Evolutionary conservation across 139 green algal species (phyloP).

Genomic region (Chlorella sp.): DNA sequence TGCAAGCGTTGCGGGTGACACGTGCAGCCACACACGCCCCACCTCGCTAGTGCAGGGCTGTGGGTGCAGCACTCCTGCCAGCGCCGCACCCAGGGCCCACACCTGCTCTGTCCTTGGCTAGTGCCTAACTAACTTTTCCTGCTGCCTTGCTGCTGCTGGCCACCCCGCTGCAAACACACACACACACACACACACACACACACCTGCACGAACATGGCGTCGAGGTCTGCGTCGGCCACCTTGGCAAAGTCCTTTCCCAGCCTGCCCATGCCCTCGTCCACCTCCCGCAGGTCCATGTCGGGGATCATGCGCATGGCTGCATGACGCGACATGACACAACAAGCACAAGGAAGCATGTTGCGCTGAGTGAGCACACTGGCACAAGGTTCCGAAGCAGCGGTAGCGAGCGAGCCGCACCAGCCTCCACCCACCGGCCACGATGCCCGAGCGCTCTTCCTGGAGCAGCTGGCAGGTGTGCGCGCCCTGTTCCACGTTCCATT

Average conservation of each 20-base stretch:
- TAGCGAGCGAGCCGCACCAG: neutral
- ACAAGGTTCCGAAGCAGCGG: neutral
- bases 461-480: slow-evolving; percentile 9
- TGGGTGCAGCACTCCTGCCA: too few species aligned
- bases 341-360: neutral
- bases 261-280: slow-evolving; percentile 11
- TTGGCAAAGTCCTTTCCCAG: slow-evolving; percentile 21
- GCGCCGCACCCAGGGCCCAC: too few species aligned
- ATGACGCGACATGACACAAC: neutral
- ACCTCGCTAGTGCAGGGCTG: too few species aligned
- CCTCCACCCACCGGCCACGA: neutral
- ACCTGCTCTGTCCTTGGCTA: too few species aligned
- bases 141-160: too few species aligned
- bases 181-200: neutral
- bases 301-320: slow-evolving; percentile 13
- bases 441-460: slow-evolving; percentile 10
- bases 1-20: too few species aligned
- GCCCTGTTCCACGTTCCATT: slow-evolving; percentile 21
- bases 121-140: too few species aligned
- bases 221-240: slow-evolving; percentile 34
- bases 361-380: neutral
- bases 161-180: neutral
- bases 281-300: slow-evolving; percentile 4
- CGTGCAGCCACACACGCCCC: too few species aligned
- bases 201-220: slow-evolving; percentile 37